Base-by-base conservation (phyloP, 1,139 yeast species). In the Blastobotrys elegans region DNA sequence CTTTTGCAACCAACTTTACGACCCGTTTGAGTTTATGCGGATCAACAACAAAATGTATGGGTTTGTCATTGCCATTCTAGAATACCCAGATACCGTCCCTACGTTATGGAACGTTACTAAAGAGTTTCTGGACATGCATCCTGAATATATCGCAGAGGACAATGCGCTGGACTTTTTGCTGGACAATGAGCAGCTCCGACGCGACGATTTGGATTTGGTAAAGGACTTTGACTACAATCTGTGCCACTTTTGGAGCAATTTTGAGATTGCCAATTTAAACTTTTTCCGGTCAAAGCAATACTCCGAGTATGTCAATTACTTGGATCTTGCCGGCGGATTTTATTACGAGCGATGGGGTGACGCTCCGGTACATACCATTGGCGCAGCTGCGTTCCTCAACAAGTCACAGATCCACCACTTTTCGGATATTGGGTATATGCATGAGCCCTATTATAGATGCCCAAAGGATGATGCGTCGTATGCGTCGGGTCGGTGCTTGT, bases 181-280 rank as follows among this genome's bases (percentile, higher is more conserved):
- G 0, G 83, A 88, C 52, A 72, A 75, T 55, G 43, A 59, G 53
- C 44, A 67, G 59, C 54, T 66, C 26, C 56, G 67, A 8, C 53
- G 55, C 2, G 61, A 58, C 10, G 72, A 58, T 67, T 69, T 75
- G 58, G 71, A 56, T 60, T 70, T 57, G 20, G 63, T 64, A 39
- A 53, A 60, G 46, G 45, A 72, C n/a, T 66, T 75, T 2, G 72
- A 74, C n/a, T 90, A 88, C 67, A 92, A 92, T 61, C 63, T 87
- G 52, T 92, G 97, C 61, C 97, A 90, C 66, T 90, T 89, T 63
- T 90, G 97, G 97, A 83, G 95, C 22, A 90, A 90, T 64, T 89
- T 90, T 63, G 97, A 90, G 65, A 83, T 89, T 53, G 97, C 82
- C 0, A 81, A 81, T 62, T 72, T 90, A 54, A 77, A 86, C 58